A percentile compares a stretch with the other conserved stretches of the same genome.
phyloP scores from a whole-genome alignment of 345 rosid genomes.

The Combretum micranthum region DNA sequence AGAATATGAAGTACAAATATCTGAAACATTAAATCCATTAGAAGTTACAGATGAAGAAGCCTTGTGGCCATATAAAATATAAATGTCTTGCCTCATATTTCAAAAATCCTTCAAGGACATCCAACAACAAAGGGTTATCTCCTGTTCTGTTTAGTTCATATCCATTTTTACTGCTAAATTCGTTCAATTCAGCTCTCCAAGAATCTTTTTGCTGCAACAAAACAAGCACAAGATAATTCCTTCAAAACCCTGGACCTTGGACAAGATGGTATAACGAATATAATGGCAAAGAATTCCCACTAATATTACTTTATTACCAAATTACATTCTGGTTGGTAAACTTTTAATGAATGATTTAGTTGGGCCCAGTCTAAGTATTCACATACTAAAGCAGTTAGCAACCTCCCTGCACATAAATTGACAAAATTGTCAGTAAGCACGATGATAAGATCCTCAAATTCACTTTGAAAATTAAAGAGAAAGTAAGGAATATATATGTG shows the following conservation, averaged over 20 bases:
- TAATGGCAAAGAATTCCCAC: conserved; percentile 1
- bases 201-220: conserved; percentile 69
- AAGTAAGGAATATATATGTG: not conserved
- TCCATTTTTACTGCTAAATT: conserved; percentile 74
- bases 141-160: conserved; percentile 80
- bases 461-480: not conserved
- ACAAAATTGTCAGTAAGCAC: conserved; percentile 1
- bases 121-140: conserved; percentile 77
- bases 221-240: conserved; percentile 4
- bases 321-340: conserved; percentile 91
- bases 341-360: conserved; percentile 78
- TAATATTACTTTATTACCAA: conserved; percentile 66
- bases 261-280: conserved; percentile 4
- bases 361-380: conserved; percentile 99
- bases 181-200: conserved; percentile 84
- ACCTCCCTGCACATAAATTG: conserved; percentile 55
- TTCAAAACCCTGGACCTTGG: too few relatives aligned
- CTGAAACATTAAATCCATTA: not conserved
- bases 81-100: conserved; percentile 54
- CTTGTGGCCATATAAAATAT: conserved; percentile 1
- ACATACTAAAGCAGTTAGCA: conserved; percentile 71
- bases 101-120: conserved; percentile 91
- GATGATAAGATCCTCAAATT: not conserved
- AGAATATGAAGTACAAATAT: too few relatives aligned
- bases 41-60: not conserved